phyloP scores from a whole-genome alignment of 1,284 basidiomycete species.

The Hortiboletus rubellus region DNA sequence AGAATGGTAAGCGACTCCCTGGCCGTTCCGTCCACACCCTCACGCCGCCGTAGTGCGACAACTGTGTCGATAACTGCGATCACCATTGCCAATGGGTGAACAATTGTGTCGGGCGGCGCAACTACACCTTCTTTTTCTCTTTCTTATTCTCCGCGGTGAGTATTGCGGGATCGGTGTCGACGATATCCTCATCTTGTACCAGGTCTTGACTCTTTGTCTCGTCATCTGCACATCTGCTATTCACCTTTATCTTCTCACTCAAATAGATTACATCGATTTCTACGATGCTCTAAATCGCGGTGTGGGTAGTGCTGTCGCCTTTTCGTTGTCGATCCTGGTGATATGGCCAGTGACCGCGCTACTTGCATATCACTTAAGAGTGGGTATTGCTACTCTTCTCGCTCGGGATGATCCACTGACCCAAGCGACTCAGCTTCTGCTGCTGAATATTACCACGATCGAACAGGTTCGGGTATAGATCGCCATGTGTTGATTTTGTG shows the following conservation, averaged over 20 bases:
- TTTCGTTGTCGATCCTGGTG: constrained; percentile 64
- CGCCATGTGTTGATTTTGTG: not conserved
- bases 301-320: constrained; percentile 77
- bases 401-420: not conserved
- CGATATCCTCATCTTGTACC: constrained; percentile 11
- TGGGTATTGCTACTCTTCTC: constrained; percentile 41
- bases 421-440: constrained; percentile 54
- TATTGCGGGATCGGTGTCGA: constrained; percentile 19
- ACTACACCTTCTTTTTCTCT: constrained; percentile 87
- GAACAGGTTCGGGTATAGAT: constrained; percentile 69
- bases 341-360: constrained; percentile 83
- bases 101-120: constrained; percentile 89
- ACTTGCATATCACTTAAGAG: constrained; percentile 80
- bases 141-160: constrained; percentile 73
- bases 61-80: constrained; percentile 89
- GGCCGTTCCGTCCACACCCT: constrained; percentile 4
- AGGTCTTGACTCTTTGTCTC: constrained; percentile 72
- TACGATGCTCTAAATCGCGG: constrained; percentile 56
- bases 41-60: constrained; percentile 68
- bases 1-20: constrained; percentile 63
- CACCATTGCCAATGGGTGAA: constrained; percentile 96
- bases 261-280: constrained; percentile 54
- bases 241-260: constrained; percentile 72
- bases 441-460: constrained; percentile 88
- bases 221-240: constrained; percentile 81